Conservation (phyloP, 345 rosid genomes). For the Aegle marmelos region DNA sequence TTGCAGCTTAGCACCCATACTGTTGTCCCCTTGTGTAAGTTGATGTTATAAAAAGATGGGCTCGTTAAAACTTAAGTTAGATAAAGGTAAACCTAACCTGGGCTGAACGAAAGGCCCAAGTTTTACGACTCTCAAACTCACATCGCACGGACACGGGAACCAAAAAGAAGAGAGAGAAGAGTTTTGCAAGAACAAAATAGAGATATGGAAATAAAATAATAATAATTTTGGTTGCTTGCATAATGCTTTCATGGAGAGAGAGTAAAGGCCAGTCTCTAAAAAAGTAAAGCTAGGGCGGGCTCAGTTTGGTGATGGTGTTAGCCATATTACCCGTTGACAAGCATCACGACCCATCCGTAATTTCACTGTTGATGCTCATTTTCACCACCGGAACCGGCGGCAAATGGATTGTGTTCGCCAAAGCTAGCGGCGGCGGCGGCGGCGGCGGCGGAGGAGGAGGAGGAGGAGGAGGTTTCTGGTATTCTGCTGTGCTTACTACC, state of each 20-base stretch:
- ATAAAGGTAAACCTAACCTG: not conserved
- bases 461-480: slow-evolving; percentile 50
- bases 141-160: not conserved
- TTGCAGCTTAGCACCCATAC: too few relatives aligned
- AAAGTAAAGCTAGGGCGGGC: not conserved
- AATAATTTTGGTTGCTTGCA: not conserved
- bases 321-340: slow-evolving; percentile 23
- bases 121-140: not conserved
- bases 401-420: slow-evolving; percentile 48
- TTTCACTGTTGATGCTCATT: slow-evolving; percentile 38
- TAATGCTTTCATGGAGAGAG: slow-evolving; percentile 17
- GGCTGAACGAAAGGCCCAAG: slow-evolving; percentile 12
- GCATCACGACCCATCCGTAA: slow-evolving; percentile 12
- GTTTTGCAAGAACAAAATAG: not conserved
- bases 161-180: not conserved
- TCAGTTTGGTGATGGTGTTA: slow-evolving; percentile 48
- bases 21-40: too few relatives aligned
- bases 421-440: slow-evolving; percentile 40
- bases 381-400: slow-evolving; percentile 33
- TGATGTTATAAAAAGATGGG: not conserved
- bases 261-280: not conserved
- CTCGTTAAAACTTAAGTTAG: not conserved
- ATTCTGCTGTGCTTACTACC: slow-evolving; percentile 35
- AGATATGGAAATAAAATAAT: not conserved
- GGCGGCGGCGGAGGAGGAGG: slow-evolving; percentile 42